phyloP scores from a whole-genome alignment of 2,329 filamentous ascomycete species.

The Bipolaris cookei region DNA sequence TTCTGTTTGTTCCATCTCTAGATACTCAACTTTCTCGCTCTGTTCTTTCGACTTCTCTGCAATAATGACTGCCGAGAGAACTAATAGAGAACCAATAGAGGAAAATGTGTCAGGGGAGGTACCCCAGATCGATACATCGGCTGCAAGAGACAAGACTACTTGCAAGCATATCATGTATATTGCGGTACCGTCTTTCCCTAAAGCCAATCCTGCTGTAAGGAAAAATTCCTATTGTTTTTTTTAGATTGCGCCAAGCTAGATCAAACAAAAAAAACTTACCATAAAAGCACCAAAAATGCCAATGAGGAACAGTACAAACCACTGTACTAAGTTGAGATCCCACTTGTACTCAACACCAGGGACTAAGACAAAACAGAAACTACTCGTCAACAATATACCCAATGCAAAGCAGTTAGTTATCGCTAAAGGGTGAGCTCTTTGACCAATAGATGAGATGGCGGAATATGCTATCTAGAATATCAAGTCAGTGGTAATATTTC shows the following conservation, averaged over 20 bases:
- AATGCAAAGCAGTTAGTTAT: not conserved
- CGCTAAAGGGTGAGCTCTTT: not conserved
- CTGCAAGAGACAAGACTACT: not conserved
- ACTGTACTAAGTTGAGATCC: not conserved
- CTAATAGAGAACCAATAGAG: not conserved
- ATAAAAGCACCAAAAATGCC: not conserved
- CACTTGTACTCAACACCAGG: not conserved
- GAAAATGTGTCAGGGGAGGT: not conserved
- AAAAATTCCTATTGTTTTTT: not conserved
- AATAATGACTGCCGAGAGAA: not conserved
- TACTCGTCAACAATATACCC: not conserved
- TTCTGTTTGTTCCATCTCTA: not conserved
- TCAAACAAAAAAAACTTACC: not conserved
- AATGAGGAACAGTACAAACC: not conserved
- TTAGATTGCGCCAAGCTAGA: not conserved
- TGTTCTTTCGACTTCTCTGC: not conserved
- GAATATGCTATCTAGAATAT: not conserved
- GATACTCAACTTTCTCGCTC: not conserved
- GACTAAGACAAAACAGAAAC: not conserved
- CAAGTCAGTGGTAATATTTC: not conserved
- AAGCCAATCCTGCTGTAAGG: not conserved
- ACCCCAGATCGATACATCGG: not conserved
- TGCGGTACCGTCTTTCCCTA: not conserved
- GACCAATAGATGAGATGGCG: not conserved
- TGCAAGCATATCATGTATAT: not conserved